Conservation (phyloP, 495 filamentous ascomycete genomes). For the Lentithecium fluviatile region DNA sequence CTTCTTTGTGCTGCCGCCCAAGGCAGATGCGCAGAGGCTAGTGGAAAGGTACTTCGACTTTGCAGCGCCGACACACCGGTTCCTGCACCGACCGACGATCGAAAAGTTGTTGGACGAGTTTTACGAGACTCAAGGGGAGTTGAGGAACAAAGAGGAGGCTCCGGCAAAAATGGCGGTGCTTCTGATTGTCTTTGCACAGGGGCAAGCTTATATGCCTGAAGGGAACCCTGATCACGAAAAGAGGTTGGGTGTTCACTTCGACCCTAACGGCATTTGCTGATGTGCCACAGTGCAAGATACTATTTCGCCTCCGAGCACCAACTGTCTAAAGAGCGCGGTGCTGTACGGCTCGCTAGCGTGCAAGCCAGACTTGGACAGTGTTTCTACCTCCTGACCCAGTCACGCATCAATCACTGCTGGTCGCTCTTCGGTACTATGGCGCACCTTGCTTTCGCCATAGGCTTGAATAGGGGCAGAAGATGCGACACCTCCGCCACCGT, state of each 20-base stretch:
- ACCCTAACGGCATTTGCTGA: not conserved
- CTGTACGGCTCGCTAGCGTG: constrained; percentile 39
- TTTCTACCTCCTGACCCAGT: constrained; percentile 44
- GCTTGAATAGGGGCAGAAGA: constrained; percentile 12
- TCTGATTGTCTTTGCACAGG: constrained; percentile 33
- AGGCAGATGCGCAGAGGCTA: constrained; percentile 33
- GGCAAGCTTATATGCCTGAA: constrained; percentile 19
- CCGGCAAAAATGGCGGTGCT: constrained; percentile 14
- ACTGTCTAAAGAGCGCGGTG: constrained; percentile 42
- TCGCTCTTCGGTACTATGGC: constrained; percentile 41
- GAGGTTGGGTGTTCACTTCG: not conserved
- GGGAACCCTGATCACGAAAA: not conserved
- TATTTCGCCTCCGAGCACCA: constrained; percentile 44
- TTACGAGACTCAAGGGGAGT: constrained; percentile 35
- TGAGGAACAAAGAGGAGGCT: constrained; percentile 22
- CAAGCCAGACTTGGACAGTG: constrained; percentile 46
- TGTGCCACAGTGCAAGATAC: constrained; percentile 10
- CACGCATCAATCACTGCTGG: constrained; percentile 46
- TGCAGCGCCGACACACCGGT: constrained; percentile 40
- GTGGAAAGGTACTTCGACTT: constrained; percentile 44
- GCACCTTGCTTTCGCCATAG: constrained; percentile 25
- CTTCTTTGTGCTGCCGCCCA: constrained; percentile 28
- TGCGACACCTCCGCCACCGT: not conserved
- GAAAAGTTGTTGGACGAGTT: constrained; percentile 41
- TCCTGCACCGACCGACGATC: constrained; percentile 44